Conservation (phyloP, 176 grass and related monocot species). For the Poa pratensis region DNA sequence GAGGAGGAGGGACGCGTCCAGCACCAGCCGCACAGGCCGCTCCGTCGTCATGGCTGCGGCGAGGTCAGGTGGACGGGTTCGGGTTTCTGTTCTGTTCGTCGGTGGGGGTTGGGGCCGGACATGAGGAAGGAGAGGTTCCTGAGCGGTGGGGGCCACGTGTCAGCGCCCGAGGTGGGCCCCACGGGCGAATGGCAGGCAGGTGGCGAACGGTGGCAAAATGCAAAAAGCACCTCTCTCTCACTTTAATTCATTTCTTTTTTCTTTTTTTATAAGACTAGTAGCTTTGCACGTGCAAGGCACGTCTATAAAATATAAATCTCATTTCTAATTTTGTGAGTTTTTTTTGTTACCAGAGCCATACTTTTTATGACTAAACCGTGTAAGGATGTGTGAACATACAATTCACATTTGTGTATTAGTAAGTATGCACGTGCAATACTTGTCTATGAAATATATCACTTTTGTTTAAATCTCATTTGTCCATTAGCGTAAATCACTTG, state of each 20-base stretch:
- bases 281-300: too few relatives aligned
- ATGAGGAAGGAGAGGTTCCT: conserved; percentile 8
- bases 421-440: too few relatives aligned
- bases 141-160: conserved; percentile 39
- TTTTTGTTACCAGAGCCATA: too few relatives aligned
- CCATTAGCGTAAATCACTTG: too few relatives aligned
- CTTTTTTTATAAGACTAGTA: too few relatives aligned
- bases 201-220: conserved; percentile 32
- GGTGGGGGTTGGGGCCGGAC: conserved; percentile 9
- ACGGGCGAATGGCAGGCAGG: conserved; percentile 35
- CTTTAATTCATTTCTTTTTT: background rate
- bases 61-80: background rate
- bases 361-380: too few relatives aligned
- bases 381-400: too few relatives aligned
- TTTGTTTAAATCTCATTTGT: too few relatives aligned
- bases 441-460: too few relatives aligned
- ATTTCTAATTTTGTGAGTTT: too few relatives aligned
- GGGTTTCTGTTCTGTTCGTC: conserved; percentile 27
- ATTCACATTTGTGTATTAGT: too few relatives aligned
- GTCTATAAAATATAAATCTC: too few relatives aligned
- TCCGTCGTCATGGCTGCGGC: conserved; percentile 25
- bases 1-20: conserved; percentile 57
- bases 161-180: background rate
- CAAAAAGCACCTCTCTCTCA: background rate
- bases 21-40: conserved; percentile 43